phyloP scores from a whole-genome alignment of 208 protist genomes.

The Leishmania major region DNA sequence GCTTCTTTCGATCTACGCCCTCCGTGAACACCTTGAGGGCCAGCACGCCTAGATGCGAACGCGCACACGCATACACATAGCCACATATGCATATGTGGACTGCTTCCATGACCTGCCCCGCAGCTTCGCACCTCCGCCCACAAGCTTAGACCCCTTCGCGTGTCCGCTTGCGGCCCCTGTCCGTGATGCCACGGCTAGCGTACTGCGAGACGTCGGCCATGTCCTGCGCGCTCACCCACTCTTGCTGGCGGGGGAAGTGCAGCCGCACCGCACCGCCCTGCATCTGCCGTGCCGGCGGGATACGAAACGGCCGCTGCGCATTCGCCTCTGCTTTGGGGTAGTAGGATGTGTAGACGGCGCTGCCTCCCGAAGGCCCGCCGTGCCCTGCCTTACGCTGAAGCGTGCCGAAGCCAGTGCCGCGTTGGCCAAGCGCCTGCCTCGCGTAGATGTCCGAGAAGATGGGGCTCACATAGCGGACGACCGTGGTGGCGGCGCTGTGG shows the following conservation, averaged over 20 bases:
- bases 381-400: constrained; percentile 38
- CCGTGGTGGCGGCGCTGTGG: constrained; percentile 20
- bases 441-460: constrained; percentile 41
- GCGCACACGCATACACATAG: not conserved
- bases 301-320: constrained; percentile 52
- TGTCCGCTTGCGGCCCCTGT: constrained; percentile 33
- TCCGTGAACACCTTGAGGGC: not conserved
- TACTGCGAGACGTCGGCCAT: constrained; percentile 58
- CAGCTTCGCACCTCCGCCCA: not conserved
- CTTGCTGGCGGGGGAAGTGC: constrained; percentile 56
- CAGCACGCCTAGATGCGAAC: not conserved
- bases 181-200: constrained; percentile 22
- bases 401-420: constrained; percentile 56
- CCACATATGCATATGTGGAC: not conserved
- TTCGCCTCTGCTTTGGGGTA: constrained; percentile 54
- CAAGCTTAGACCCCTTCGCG: constrained; percentile 27
- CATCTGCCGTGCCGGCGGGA: constrained; percentile 42
- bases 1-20: not conserved
- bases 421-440: constrained; percentile 55
- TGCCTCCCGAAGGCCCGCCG: constrained; percentile 9
- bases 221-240: constrained; percentile 66
- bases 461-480: constrained; percentile 33
- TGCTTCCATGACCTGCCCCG: not conserved
- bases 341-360: constrained; percentile 31
- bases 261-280: constrained; percentile 38